These are phyloP conservation scores for Breynia disticha DNA, from an alignment of 441 rosid genomes.

Conservation along the genomic window DNA sequence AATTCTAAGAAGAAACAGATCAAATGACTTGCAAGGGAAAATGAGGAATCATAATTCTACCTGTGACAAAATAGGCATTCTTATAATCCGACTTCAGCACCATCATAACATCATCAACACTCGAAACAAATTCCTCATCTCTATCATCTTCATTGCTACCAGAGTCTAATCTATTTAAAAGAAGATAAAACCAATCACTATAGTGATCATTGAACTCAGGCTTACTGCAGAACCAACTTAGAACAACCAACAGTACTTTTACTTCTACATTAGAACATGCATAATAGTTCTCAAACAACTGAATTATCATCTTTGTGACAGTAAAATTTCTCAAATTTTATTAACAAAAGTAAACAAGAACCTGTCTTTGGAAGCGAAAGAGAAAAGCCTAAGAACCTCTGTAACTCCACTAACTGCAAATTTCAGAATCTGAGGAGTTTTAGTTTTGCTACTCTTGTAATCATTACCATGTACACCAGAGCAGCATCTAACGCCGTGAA, in stretches of 20 bases:
- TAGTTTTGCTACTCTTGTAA: slow-evolving; percentile 8
- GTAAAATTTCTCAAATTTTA: neutral
- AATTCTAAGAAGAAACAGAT: too few species aligned
- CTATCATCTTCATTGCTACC: slow-evolving; percentile 15
- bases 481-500: slow-evolving; percentile 31
- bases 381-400: slow-evolving; percentile 53
- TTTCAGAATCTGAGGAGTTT: slow-evolving; percentile 44
- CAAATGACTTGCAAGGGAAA: too few species aligned
- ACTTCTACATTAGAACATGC: too few species aligned
- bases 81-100: slow-evolving; percentile 54
- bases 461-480: slow-evolving; percentile 24
- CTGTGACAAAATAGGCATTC: slow-evolving; percentile 83
- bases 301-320: too few species aligned
- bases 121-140: slow-evolving; percentile 23
- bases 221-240: too few species aligned
- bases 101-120: slow-evolving; percentile 42
- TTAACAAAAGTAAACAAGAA: neutral
- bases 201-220: too few species aligned
- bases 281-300: too few species aligned
- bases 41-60: slow-evolving; percentile 17
- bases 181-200: slow-evolving; percentile 1
- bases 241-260: too few species aligned
- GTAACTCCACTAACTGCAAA: slow-evolving; percentile 65
- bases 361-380: slow-evolving; percentile 33
- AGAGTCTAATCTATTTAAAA: slow-evolving; percentile 14